Conservation (phyloP, 2,329 filamentous ascomycete species). For the Verticillium klebahnii region DNA sequence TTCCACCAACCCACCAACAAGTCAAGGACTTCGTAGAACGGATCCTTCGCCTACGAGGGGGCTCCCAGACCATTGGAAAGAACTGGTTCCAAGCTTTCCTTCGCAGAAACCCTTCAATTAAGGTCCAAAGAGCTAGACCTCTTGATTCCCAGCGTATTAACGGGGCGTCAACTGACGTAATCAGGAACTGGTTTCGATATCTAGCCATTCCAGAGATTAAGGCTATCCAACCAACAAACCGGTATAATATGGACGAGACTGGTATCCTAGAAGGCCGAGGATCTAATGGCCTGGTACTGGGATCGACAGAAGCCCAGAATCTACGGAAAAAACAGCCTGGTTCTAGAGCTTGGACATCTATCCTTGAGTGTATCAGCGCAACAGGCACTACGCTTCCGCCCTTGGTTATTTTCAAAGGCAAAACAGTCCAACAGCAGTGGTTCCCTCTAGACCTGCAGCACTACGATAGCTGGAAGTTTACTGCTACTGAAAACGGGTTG, state of each 20-base stretch:
- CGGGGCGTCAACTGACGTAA: too few relatives aligned
- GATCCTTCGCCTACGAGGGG: conserved; percentile 1
- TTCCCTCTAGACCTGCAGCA: conserved; percentile 2
- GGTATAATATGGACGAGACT: background rate
- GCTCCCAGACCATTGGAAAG: background rate
- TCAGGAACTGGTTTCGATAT: too few relatives aligned
- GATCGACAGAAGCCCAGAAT: background rate
- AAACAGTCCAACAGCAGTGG: conserved; percentile 2
- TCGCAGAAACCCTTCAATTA: background rate
- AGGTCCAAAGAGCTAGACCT: background rate
- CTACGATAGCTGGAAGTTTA: conserved; percentile 1
- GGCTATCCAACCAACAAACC: background rate
- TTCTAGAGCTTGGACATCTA: background rate
- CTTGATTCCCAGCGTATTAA: background rate
- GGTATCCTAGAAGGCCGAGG: background rate
- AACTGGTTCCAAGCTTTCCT: conserved; percentile 2
- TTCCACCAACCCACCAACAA: conserved; percentile 4
- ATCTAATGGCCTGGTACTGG: conserved; percentile 1
- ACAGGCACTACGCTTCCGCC: background rate
- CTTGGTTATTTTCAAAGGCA: conserved; percentile 2
- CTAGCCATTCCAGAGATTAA: too few relatives aligned
- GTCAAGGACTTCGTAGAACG: conserved; percentile 3
- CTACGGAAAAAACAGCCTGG: background rate
- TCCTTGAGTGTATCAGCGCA: background rate
- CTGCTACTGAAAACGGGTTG: conserved; percentile 2